Conservation (phyloP, 768 basidiomycete genomes). For the Trametes cingulata region DNA sequence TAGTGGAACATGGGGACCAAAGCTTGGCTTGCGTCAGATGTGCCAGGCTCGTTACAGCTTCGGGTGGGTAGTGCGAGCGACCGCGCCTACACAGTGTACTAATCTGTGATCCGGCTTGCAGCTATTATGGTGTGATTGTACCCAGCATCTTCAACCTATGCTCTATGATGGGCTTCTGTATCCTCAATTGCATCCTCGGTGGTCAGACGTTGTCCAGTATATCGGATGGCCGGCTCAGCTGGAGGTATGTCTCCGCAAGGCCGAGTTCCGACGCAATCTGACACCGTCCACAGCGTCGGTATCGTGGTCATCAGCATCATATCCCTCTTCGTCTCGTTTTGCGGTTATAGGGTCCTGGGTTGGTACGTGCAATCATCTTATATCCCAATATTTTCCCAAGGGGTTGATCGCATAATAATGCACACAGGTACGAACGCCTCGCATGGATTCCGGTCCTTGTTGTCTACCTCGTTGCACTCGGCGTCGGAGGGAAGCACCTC, state of each 20-base stretch:
- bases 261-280: too few species aligned
- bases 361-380: constrained; percentile 37
- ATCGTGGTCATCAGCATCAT: constrained; percentile 76
- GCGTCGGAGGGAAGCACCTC: constrained; percentile 73
- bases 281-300: constrained; percentile 54
- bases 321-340: constrained; percentile 68
- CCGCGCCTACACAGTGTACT: constrained; percentile 35
- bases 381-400: not conserved
- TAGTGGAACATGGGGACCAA: constrained; percentile 74
- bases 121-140: constrained; percentile 55
- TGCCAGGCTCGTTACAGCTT: constrained; percentile 65
- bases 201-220: constrained; percentile 61
- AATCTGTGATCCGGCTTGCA: constrained; percentile 29
- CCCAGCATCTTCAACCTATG: constrained; percentile 50
- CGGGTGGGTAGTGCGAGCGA: constrained; percentile 40
- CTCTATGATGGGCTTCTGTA: constrained; percentile 56
- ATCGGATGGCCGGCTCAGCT: constrained; percentile 46
- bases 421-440: constrained; percentile 66
- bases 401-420: not conserved
- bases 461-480: constrained; percentile 68
- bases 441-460: constrained; percentile 81
- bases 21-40: constrained; percentile 82
- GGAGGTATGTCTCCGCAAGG: constrained; percentile 52
- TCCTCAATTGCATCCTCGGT: constrained; percentile 61
- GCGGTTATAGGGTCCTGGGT: constrained; percentile 63